Evolutionary conservation across 192 early-diverging fungal species (phyloP).

Genomic region (Cladochytrium replicatum): DNA sequence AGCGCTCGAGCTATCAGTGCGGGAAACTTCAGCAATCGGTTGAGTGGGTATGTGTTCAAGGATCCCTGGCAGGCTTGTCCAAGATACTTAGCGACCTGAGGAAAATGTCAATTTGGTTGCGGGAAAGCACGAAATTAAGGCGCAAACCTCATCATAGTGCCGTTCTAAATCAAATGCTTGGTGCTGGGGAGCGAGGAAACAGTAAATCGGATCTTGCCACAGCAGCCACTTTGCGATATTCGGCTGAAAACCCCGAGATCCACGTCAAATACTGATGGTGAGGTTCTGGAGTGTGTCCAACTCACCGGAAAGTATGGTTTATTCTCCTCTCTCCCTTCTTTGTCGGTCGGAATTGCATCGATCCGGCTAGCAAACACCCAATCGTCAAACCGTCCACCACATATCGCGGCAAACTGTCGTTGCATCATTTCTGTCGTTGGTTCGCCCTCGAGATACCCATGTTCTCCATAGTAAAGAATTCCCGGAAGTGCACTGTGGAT

Average conservation of each 20-base stretch:
- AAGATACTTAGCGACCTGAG: slow-evolving; percentile 42
- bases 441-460: too few species aligned
- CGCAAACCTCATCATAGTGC: slow-evolving; percentile 48
- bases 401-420: slow-evolving; percentile 60
- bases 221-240: slow-evolving; percentile 61
- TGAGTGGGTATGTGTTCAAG: slow-evolving; percentile 49
- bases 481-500: slow-evolving; percentile 64
- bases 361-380: slow-evolving; percentile 61
- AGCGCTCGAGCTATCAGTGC: slow-evolving; percentile 57
- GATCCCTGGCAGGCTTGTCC: slow-evolving; percentile 28
- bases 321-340: not conserved
- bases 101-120: too few species aligned
- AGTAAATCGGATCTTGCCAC: slow-evolving; percentile 62
- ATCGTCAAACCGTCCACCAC: slow-evolving; percentile 68
- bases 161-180: slow-evolving; percentile 51
- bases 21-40: slow-evolving; percentile 58
- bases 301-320: slow-evolving; percentile 7
- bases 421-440: slow-evolving; percentile 49
- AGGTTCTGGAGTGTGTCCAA: not conserved
- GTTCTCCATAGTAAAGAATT: slow-evolving; percentile 65
- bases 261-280: too few species aligned
- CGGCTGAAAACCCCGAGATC: slow-evolving; percentile 25
- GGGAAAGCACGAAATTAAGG: too few species aligned
- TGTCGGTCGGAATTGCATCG: not conserved
- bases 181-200: slow-evolving; percentile 73